Base-by-base conservation (phyloP, 148 eudicot genomes). In the Oxyria digyna region DNA sequence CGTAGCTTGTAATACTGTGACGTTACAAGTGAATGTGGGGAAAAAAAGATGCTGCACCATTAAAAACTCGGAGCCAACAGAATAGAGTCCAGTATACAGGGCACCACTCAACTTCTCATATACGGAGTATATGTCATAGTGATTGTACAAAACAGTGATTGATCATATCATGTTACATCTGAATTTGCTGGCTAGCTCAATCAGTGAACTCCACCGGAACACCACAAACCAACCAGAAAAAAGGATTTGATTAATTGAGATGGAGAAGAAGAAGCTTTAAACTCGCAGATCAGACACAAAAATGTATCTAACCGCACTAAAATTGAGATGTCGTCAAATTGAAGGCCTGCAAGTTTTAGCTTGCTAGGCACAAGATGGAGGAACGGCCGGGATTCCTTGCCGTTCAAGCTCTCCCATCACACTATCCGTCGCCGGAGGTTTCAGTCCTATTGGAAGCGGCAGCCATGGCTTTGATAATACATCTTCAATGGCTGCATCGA, bases 401-500 rank as follows among this genome's bases (percentile, higher is more conserved):
- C 87, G 89, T 71, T 89, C 93, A 24, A 91, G 84, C 59, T 87
- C 96, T 55, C 69, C 85, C 81, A 89, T 8, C 20, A 91, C 97
- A 49, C 89, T 74, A 63, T 87, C 97, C 13, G 78, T 62, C 0
- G 91, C 81, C 14, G 97, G 97, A 33, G 97, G 91, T 71, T 87
- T 91, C 33, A 91, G 73, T 2, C 97, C 97, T 4, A 91, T 79
- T 2, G 97, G 97, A 31, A 89, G 85, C 33, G 96, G 96, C 71
- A 74, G 81, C 86, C 87, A 89, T 42, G 97, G 97, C 79, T 87
- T 84, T 4, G 93, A 67, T 80, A 91, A 72, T 18, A 81, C 91
- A 50, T 91, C 96, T 76, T 85, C 97, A 5, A 91, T 83, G 6
- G 85, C 93, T 68, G 86, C 85, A 76, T 91, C 97, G 42, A 91